phyloP scores from a whole-genome alignment of 441 rosid genomes.

The Arabidopsis hybrid region DNA sequence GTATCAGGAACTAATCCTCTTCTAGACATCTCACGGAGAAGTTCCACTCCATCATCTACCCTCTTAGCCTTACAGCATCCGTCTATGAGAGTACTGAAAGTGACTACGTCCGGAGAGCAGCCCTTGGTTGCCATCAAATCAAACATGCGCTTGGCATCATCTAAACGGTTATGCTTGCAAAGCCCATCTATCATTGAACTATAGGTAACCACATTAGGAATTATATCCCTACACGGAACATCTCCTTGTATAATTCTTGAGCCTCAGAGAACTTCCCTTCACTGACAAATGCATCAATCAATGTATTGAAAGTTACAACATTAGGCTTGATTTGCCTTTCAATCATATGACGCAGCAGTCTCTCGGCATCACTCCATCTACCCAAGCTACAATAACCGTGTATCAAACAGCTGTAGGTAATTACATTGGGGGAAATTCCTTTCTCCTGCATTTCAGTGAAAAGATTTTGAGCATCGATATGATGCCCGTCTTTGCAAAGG shows the following conservation, averaged over 20 bases:
- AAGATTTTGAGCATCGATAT: background rate
- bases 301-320: background rate
- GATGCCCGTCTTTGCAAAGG: background rate
- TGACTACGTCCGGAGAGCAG: background rate
- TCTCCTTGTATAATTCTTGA: background rate
- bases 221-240: background rate
- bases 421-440: background rate
- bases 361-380: background rate
- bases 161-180: background rate
- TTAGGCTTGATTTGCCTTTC: background rate
- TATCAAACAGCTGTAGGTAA: background rate
- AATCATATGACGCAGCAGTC: background rate
- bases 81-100: background rate
- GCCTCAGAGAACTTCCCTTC: background rate
- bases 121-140: background rate
- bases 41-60: background rate
- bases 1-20: background rate
- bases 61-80: background rate
- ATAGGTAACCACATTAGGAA: background rate
- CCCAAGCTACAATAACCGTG: background rate
- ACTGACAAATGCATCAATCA: background rate
- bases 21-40: background rate
- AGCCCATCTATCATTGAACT: background rate
- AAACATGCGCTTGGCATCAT: conserved; percentile 3
- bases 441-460: background rate